phyloP scores from a whole-genome alignment of 306 rosid species.

The Castanopsis chinensis region DNA sequence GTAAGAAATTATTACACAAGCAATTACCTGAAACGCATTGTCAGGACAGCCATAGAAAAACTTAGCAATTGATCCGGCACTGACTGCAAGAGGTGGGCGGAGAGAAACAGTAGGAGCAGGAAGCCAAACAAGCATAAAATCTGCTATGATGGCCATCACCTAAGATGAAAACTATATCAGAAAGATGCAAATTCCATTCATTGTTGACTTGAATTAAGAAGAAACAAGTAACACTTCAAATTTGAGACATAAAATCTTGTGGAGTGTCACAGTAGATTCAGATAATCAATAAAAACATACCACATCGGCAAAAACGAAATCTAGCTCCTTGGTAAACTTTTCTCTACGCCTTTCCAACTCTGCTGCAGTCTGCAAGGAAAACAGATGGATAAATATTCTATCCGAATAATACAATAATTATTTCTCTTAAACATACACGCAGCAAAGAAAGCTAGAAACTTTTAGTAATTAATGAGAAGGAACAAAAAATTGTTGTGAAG shows the following conservation, averaged over 20 bases:
- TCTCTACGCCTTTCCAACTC: slow-evolving; percentile 78
- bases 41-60: slow-evolving; percentile 96
- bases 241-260: background rate
- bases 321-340: slow-evolving; percentile 84
- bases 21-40: slow-evolving; percentile 91
- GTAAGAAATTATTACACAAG: background rate
- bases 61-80: slow-evolving; percentile 71
- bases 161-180: slow-evolving; percentile 10
- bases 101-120: slow-evolving; percentile 92
- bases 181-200: background rate
- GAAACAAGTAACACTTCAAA: background rate
- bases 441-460: too few relatives aligned
- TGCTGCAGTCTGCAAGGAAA: slow-evolving; percentile 79
- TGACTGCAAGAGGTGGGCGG: slow-evolving; percentile 61
- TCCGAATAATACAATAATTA: background rate
- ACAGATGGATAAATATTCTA: background rate
- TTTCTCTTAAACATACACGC: too few relatives aligned
- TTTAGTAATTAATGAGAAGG: too few relatives aligned
- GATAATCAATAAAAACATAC: slow-evolving; percentile 37
- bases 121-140: slow-evolving; percentile 94
- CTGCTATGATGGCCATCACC: slow-evolving; percentile 96
- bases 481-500: too few relatives aligned
- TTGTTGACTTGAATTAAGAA: background rate
- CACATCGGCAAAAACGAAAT: slow-evolving; percentile 93
- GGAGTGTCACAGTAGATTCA: background rate